Conservation (phyloP, 1,139 yeast genomes). For the Magnusiomyces ingens region DNA sequence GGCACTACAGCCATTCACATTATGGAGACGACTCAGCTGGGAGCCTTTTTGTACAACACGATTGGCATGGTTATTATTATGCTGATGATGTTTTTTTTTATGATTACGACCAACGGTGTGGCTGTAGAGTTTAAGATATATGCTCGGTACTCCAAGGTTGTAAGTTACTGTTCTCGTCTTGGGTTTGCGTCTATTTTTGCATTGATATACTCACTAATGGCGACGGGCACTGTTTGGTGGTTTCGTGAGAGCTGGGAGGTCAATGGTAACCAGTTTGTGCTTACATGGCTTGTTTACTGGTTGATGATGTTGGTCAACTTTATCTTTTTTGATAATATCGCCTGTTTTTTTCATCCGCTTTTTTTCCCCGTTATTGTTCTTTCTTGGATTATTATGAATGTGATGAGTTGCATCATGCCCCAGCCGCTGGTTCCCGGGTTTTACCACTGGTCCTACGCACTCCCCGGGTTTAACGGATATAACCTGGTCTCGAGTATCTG, state of each 20-base stretch:
- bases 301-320: constrained; percentile 11
- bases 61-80: constrained; percentile 16
- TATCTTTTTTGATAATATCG: constrained; percentile 9
- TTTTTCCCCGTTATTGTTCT: constrained; percentile 15
- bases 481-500: constrained; percentile 52
- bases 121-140: constrained; percentile 7
- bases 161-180: constrained; percentile 3
- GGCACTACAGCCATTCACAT: constrained; percentile 11
- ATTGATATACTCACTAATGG: constrained; percentile 11
- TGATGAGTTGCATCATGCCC: constrained; percentile 15
- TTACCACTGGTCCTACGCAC: constrained; percentile 16
- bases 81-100: constrained; percentile 18
- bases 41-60: constrained; percentile 16
- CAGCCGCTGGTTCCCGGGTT: constrained; percentile 15
- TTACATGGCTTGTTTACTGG: constrained; percentile 18
- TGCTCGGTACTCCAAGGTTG: neutral
- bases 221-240: constrained; percentile 18
- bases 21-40: constrained; percentile 15
- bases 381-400: constrained; percentile 16
- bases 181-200: constrained; percentile 2
- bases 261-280: constrained; percentile 19
- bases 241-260: constrained; percentile 19
- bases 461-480: constrained; percentile 42
- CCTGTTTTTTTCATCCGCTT: constrained; percentile 14
- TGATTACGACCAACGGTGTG: constrained; percentile 14